These are phyloP conservation scores for Ustilago shanxiensis DNA, from an alignment of 1,284 basidiomycete species.

Conservation along the genomic window DNA sequence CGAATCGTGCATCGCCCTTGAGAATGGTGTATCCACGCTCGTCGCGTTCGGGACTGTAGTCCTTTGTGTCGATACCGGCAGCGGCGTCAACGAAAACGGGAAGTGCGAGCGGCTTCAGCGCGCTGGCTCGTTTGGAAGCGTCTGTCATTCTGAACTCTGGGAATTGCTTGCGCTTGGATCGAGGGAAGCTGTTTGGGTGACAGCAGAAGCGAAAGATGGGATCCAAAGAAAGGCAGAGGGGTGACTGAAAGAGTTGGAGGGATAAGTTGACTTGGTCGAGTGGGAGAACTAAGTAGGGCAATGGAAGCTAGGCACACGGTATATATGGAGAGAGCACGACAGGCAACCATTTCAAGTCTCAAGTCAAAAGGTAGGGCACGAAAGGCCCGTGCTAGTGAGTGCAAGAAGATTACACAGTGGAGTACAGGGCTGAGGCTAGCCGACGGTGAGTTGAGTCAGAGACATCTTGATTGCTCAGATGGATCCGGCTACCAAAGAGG, in stretches of 20 bases:
- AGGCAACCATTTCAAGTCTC: background rate
- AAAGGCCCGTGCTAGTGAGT: background rate
- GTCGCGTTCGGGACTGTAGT: constrained; percentile 39
- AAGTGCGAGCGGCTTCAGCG: constrained; percentile 33
- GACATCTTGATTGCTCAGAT: constrained; percentile 13
- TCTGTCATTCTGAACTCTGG: constrained; percentile 35
- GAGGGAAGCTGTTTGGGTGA: background rate
- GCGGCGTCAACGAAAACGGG: constrained; percentile 44
- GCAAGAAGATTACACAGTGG: constrained; percentile 7
- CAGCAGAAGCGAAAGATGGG: background rate
- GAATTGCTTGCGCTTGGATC: background rate
- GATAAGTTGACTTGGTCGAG: background rate
- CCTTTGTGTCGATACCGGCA: constrained; percentile 26
- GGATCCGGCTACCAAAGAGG: constrained; percentile 14
- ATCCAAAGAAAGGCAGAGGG: background rate
- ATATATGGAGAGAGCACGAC: constrained; percentile 6
- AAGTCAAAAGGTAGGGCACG: background rate
- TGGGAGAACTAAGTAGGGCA: background rate
- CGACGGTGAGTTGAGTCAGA: constrained; percentile 9
- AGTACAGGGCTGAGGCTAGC: background rate
- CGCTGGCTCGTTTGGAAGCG: constrained; percentile 24
- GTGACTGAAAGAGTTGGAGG: background rate
- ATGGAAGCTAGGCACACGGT: background rate
- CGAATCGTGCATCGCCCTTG: constrained; percentile 40
- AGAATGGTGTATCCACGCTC: constrained; percentile 48